Base-by-base conservation (phyloP, 2,329 filamentous ascomycete species). In the Myriosclerotinia duriaeana region DNA sequence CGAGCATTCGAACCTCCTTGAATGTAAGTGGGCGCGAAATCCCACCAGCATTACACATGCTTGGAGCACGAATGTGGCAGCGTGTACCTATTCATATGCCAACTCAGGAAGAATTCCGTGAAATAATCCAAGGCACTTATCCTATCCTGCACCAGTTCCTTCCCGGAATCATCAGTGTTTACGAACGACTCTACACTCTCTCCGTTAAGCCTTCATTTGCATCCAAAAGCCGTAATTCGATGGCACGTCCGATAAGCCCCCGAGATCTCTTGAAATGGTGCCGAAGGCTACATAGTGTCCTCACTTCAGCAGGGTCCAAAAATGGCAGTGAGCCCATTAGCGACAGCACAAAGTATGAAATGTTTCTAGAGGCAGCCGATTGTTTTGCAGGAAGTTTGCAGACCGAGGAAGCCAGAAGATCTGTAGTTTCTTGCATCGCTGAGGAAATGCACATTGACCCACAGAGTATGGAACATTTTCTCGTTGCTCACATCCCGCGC, bases 261-360 rank as follows among this genome's bases (percentile, higher is more conserved):
- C 83, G 90, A 71, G 95, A 98, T 77, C 81, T 99, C 12, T 82
- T 99, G 66, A 98, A 97, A 76, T 96, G 95, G 89, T 97, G 93
- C 73, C 85, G 87, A 56, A 86, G 95, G 67, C 81, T 97, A 30
- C 83, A 88, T 61, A 82, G 85, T 62, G 85, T 92, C 20, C 80
- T 97, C 30, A 74, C 83, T 65, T 78, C 82, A 11, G 81, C 84
- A 14, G 85, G 87, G 1, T 86, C 87, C 30, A 88, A 84, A 70
- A 89, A 85, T 34, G 87, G 87, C 14, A 82, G 85, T 26, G 90
- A 95, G 76, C 82, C 89, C 0, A 86, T 93, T 30, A 87, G 83
- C n/a, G 90, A 94, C 72, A 85, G 84, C 1, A 86, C 86, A 0
- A 83, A 86, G 70, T 90, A 97, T 74, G 87, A 90, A 73, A 96